A percentile compares a stretch with the other conserved stretches of the same genome.
Evolutionary conservation across 306 rosid genomes (phyloP).

Genomic region (Datisca glomerata): DNA sequence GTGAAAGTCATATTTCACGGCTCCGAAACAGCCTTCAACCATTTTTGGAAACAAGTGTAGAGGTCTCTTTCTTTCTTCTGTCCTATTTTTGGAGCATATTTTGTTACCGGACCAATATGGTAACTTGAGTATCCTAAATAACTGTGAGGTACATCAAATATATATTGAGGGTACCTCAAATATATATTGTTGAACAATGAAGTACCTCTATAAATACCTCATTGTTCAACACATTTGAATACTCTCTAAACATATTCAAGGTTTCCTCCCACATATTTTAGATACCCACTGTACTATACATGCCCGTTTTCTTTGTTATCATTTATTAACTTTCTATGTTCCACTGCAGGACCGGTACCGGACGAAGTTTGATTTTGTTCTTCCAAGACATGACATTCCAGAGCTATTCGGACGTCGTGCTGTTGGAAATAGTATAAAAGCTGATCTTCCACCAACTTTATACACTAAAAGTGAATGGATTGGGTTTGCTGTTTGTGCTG

Average conservation of each 20-base stretch:
- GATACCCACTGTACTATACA: background rate
- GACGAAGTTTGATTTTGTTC: background rate
- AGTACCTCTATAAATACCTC: too few relatives aligned
- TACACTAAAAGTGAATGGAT: slow-evolving; percentile 5
- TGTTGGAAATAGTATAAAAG: background rate
- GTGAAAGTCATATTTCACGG: background rate
- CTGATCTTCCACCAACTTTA: slow-evolving; percentile 1
- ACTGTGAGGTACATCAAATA: too few relatives aligned
- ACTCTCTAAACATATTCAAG: too few relatives aligned
- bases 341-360: slow-evolving; percentile 1
- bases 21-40: slow-evolving; percentile 1
- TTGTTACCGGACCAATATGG: too few relatives aligned
- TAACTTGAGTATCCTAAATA: too few relatives aligned
- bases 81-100: background rate
- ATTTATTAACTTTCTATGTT: background rate
- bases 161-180: too few relatives aligned
- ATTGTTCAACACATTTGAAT: background rate
- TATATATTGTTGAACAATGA: too few relatives aligned
- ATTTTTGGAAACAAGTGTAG: background rate
- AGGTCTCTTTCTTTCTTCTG: background rate
- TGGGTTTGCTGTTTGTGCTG: slow-evolving; percentile 9
- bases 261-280: background rate
- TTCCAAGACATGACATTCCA: slow-evolving; percentile 3
- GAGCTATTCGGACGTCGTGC: slow-evolving; percentile 2
- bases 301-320: background rate